Evolutionary conservation across 2,329 filamentous ascomycete species (phyloP).

Genomic region (Clonostachys chloroleuca): DNA sequence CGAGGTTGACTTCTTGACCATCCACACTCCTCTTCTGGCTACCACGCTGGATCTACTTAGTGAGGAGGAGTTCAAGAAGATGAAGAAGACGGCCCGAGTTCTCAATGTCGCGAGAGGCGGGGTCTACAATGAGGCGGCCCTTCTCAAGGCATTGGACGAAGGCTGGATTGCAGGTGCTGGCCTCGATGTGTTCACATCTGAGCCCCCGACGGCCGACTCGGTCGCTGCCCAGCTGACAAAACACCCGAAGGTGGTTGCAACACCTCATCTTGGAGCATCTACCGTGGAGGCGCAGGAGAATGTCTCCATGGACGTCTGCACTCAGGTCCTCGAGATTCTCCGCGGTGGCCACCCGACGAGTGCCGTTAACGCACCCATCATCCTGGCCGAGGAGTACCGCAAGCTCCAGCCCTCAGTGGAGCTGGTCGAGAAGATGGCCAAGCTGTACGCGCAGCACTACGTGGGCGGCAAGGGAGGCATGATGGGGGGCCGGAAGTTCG

Average conservation of each 20-base stretch:
- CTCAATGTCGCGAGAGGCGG: constrained; percentile 78
- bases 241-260: constrained; percentile 71
- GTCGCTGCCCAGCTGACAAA: constrained; percentile 58
- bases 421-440: constrained; percentile 75
- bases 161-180: constrained; percentile 73
- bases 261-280: constrained; percentile 75
- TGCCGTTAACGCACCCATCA: constrained; percentile 78
- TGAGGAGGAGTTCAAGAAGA: constrained; percentile 58
- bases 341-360: constrained; percentile 68
- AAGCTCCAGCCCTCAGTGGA: constrained; percentile 73
- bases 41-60: constrained; percentile 73
- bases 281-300: constrained; percentile 83
- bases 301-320: constrained; percentile 77
- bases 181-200: constrained; percentile 74
- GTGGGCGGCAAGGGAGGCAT: constrained; percentile 32
- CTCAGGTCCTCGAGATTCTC: constrained; percentile 72
- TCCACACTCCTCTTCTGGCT: constrained; percentile 76
- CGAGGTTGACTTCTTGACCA: constrained; percentile 70
- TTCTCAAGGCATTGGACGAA: constrained; percentile 65
- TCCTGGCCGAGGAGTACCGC: constrained; percentile 74
- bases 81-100: constrained; percentile 71
- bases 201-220: constrained; percentile 55
- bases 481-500: constrained; percentile 64
- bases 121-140: constrained; percentile 72
- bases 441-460: constrained; percentile 75